Evolutionary conservation across 2,329 filamentous ascomycete species (phyloP).

Genomic region (Triangularia verruculosa): DNA sequence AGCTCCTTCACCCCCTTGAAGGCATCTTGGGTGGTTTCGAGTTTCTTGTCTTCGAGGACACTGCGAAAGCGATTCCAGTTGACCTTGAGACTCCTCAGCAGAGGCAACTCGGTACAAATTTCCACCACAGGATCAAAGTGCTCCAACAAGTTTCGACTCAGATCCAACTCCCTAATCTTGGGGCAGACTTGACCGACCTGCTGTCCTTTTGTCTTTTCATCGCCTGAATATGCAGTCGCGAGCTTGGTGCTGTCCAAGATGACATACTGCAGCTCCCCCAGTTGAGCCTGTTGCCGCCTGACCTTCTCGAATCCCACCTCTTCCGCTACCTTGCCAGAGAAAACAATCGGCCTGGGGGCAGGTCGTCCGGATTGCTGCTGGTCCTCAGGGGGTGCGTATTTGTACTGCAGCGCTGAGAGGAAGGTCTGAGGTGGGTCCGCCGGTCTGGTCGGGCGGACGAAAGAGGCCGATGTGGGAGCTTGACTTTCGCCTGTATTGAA

Average conservation of each 20-base stretch:
- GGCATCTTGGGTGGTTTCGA: constrained; percentile 35
- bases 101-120: constrained; percentile 69
- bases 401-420: constrained; percentile 73
- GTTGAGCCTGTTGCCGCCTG: constrained; percentile 69
- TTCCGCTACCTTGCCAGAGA: constrained; percentile 80
- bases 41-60: constrained; percentile 41
- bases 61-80: constrained; percentile 71
- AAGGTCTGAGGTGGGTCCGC: constrained; percentile 69
- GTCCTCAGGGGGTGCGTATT: constrained; percentile 64
- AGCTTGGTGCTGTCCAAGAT: constrained; percentile 77
- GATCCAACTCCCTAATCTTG: constrained; percentile 72
- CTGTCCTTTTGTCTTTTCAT: constrained; percentile 32
- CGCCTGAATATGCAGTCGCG: constrained; percentile 27
- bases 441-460: constrained; percentile 74
- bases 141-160: constrained; percentile 80
- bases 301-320: constrained; percentile 97
- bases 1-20: constrained; percentile 58
- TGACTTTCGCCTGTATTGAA: constrained; percentile 53
- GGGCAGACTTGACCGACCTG: constrained; percentile 54
- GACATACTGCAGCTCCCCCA: constrained; percentile 75
- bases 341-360: constrained; percentile 53
- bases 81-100: constrained; percentile 63
- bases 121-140: constrained; percentile 62
- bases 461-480: constrained; percentile 73
- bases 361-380: constrained; percentile 27